A percentile compares a stretch with the other conserved stretches of the same genome.
Conservation (phyloP, 179 eudicot species). For the Dionaea muscipula region DNA sequence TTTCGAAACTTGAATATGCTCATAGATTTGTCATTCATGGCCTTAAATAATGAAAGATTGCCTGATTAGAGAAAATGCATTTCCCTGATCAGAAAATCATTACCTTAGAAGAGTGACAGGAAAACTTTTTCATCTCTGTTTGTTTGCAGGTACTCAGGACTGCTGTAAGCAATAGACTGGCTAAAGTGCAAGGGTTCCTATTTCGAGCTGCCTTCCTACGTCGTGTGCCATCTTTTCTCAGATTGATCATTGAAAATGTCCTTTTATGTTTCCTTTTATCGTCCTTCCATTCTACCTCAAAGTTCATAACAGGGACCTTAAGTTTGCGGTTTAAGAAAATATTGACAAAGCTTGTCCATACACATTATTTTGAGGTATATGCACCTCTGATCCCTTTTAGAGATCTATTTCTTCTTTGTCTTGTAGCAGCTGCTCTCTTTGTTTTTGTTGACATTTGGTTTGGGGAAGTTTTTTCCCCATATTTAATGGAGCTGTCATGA, state of each 20-base stretch:
- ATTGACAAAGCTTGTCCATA: conserved; percentile 81
- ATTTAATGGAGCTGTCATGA: too few relatives aligned
- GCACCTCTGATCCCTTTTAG: background rate
- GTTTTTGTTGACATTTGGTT: too few relatives aligned
- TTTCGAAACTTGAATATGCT: too few relatives aligned
- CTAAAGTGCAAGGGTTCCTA: conserved; percentile 93
- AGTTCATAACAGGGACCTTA: conserved; percentile 85
- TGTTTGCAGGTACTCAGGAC: conserved; percentile 69
- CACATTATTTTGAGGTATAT: conserved; percentile 87
- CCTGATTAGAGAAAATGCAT: too few relatives aligned
- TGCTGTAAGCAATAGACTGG: conserved; percentile 88
- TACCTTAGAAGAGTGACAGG: background rate
- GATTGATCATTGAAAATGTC: conserved; percentile 80
- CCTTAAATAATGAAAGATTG: too few relatives aligned
- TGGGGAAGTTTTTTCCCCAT: too few relatives aligned
- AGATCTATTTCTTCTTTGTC: too few relatives aligned
- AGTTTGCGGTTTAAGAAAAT: conserved; percentile 82
- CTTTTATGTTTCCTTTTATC: conserved; percentile 79
- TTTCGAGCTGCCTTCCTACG: conserved; percentile 98
- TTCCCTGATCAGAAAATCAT: too few relatives aligned
- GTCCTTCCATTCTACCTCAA: conserved; percentile 75
- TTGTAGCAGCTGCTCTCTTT: too few relatives aligned
- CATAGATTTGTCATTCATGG: too few relatives aligned
- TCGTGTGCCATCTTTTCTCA: conserved; percentile 75
- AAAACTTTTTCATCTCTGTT: background rate